These are phyloP conservation scores for Emergomyces pasteurianus DNA, from an alignment of 2,329 filamentous ascomycete species.

Conservation along the genomic window DNA sequence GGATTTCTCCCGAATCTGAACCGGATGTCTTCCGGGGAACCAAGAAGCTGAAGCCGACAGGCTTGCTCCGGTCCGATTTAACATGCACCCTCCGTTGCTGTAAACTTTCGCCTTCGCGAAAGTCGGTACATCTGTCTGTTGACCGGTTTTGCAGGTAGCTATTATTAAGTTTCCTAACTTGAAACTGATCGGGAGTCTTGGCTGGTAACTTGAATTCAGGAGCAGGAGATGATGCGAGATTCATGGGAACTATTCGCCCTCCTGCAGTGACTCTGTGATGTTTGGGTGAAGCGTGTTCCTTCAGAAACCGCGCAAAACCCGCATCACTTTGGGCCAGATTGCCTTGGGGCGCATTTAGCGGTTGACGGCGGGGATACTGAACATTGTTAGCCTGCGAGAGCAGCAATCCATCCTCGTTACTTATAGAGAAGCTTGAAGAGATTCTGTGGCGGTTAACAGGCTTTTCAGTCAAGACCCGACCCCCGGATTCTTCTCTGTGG, in stretches of 20 bases:
- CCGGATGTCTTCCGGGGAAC: not conserved
- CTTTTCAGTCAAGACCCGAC: slow-evolving; percentile 17
- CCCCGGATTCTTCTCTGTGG: slow-evolving; percentile 3
- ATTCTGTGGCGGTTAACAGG: slow-evolving; percentile 16
- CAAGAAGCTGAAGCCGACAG: not conserved
- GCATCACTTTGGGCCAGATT: slow-evolving; percentile 24
- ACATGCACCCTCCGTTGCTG: not conserved
- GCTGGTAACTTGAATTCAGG: slow-evolving; percentile 25
- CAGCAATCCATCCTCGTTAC: slow-evolving; percentile 11
- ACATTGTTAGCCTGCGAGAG: slow-evolving; percentile 10
- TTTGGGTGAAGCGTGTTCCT: slow-evolving; percentile 36
- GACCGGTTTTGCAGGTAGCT: not conserved
- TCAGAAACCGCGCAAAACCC: slow-evolving; percentile 36
- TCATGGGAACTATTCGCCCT: slow-evolving; percentile 38
- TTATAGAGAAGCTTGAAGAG: slow-evolving; percentile 13
- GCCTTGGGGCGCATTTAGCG: slow-evolving; percentile 23
- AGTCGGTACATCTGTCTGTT: not conserved
- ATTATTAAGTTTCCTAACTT: not conserved
- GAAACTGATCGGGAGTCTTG: slow-evolving; percentile 8
- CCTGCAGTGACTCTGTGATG: slow-evolving; percentile 39
- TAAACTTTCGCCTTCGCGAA: not conserved
- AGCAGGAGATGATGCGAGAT: slow-evolving; percentile 19
- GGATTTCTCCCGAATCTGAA: not conserved
- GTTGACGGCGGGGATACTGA: slow-evolving; percentile 19
- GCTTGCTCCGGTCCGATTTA: not conserved